A percentile compares a stretch with the other conserved stretches of the same genome.
Conservation (phyloP, 306 rosid genomes). For the Alnus glutinosa region DNA sequence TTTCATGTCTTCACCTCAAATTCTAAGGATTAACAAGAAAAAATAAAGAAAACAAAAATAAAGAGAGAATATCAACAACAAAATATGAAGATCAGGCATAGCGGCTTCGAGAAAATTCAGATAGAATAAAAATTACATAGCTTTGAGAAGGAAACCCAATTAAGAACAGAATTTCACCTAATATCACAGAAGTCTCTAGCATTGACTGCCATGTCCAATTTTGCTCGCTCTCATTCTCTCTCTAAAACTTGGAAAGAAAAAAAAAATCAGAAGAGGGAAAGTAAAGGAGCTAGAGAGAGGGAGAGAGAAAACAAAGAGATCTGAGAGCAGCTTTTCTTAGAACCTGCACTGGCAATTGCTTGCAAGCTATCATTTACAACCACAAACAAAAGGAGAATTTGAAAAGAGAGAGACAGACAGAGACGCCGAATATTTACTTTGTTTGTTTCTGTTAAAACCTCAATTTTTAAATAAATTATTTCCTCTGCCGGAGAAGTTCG, state of each 20-base stretch:
- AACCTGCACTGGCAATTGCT: slow-evolving; percentile 33
- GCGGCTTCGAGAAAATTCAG: not conserved
- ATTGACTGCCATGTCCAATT: slow-evolving; percentile 9
- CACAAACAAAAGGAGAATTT: slow-evolving; percentile 18
- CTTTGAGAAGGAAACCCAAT: not conserved
- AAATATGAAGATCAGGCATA: not conserved
- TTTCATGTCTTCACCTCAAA: not conserved
- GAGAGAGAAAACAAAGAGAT: slow-evolving; percentile 35
- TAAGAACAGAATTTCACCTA: slow-evolving; percentile 13
- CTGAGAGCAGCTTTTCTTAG: slow-evolving; percentile 17
- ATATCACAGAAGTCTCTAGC: not conserved
- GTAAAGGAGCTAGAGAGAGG: slow-evolving; percentile 12
- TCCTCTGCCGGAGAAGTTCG: slow-evolving; percentile 8
- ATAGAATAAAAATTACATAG: not conserved
- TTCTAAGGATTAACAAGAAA: not conserved
- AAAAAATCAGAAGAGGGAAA: slow-evolving; percentile 6
- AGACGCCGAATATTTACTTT: not conserved
- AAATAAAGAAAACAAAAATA: not conserved
- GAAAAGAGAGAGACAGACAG: not conserved
- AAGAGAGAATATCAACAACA: not conserved
- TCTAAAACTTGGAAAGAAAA: not conserved
- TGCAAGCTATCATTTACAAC: slow-evolving; percentile 20
- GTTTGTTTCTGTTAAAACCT: slow-evolving; percentile 6
- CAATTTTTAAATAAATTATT: not conserved
- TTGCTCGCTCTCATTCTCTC: slow-evolving; percentile 1